Evolutionary conservation across 2,329 filamentous ascomycete species (phyloP).

Genomic region (Trichoderma sp.): DNA sequence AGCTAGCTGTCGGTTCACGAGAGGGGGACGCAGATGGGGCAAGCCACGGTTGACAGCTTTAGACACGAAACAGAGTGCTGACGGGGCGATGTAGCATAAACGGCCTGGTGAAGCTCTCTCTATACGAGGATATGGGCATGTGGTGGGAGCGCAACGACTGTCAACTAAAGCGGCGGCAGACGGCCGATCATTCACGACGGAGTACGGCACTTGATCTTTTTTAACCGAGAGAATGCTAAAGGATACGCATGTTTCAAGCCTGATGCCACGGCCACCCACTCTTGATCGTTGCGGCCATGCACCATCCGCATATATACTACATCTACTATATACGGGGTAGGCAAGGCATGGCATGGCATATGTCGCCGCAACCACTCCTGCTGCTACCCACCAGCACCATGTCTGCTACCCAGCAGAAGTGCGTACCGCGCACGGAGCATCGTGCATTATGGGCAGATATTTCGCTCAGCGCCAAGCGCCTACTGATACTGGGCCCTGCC

Average conservation of each 20-base stretch:
- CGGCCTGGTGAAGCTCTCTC: neutral
- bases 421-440: constrained; percentile 2
- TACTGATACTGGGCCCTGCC: constrained; percentile 21
- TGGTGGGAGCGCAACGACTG: neutral
- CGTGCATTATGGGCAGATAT: constrained; percentile 17
- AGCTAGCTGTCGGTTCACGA: neutral
- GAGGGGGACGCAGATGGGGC: neutral
- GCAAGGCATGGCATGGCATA: neutral
- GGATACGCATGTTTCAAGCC: neutral
- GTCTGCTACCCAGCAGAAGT: neutral
- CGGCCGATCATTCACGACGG: constrained; percentile 4
- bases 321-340: neutral
- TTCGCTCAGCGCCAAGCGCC: constrained; percentile 24
- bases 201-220: neutral
- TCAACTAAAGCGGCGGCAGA: constrained; percentile 1
- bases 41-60: neutral
- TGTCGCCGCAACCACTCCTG: neutral
- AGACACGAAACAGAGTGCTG: neutral
- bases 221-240: neutral
- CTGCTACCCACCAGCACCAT: constrained; percentile 13
- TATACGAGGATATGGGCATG: constrained; percentile 15
- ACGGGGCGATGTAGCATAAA: neutral
- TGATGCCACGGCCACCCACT: constrained; percentile 14
- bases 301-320: neutral
- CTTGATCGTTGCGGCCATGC: neutral